phyloP scores from a whole-genome alignment of 495 filamentous ascomycete genomes.

The Aspergillus indologenus region DNA sequence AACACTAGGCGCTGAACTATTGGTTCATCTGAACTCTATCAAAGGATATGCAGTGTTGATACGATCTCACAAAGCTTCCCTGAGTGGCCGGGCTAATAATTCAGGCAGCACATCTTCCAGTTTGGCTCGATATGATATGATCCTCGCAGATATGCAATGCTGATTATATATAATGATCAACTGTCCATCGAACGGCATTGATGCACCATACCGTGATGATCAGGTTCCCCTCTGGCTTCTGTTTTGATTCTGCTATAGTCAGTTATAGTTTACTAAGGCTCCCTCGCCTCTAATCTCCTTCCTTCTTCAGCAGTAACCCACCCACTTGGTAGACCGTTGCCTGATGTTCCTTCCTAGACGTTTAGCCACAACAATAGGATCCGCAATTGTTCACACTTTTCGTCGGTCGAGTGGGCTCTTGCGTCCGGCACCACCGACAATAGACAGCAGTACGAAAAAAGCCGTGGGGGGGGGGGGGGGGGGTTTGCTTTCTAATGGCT shows the following conservation, averaged over 20 bases:
- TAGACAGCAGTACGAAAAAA: background rate
- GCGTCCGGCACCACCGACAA: no score
- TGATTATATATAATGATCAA: background rate
- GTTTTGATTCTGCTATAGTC: background rate
- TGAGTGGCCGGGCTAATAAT: background rate
- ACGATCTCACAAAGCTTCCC: background rate
- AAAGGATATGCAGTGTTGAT: background rate
- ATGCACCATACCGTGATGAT: constrained; percentile 6
- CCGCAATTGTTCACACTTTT: constrained; percentile 6
- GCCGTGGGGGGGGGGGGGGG: background rate
- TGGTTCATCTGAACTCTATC: constrained; percentile 7
- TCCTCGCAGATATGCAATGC: background rate
- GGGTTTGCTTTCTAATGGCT: background rate
- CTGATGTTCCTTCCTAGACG: constrained; percentile 9
- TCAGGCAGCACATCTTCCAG: background rate
- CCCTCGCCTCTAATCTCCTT: constrained; percentile 7
- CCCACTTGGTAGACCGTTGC: constrained; percentile 16
- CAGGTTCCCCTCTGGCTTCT: background rate
- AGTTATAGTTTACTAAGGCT: background rate
- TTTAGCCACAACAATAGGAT: constrained; percentile 8
- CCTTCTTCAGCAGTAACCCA: constrained; percentile 9
- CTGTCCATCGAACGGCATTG: background rate
- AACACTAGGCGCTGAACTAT: constrained; percentile 5
- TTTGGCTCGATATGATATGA: background rate
- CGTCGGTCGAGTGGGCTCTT: no score